Evolutionary conservation across 371 early-diverging fungal genomes (phyloP), one percentile per base, ranked within the genome.

Genomic region (Mortierella sp.): DNA sequence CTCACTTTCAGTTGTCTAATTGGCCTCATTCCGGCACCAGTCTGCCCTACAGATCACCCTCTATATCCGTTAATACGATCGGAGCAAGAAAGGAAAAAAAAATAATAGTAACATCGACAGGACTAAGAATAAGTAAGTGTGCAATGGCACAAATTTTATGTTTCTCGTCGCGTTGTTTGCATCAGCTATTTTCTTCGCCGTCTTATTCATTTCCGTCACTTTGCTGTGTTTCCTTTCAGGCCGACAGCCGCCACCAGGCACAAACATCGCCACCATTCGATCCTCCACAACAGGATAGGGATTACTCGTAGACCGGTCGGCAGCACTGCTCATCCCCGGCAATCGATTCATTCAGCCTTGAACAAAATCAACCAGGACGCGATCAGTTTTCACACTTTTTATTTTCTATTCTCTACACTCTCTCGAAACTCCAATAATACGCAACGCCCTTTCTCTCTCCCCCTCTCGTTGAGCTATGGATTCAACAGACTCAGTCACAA

Each of bases 391-490:
- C 26, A 13, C 26, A 22, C 16, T 47, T 22, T 29, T 67, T 34
- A 19, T 19, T 64, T 39, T 64, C 39, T 19, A 14, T 64, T 4
- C 39, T 24, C 37, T 40, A 14, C 55, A 55, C 24, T 24, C 55
- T 55, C 24, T 55, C 26, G 16, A 58, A 58, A 58, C 61, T 19
- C 61, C 61, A 34, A 58, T 58, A 58, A 58, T 58, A 58, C 61
- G 34, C 61, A 58, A 34, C 34, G 37, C 34, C 61, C 22, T 58
- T 2, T n/a, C 22, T 16, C 8, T 19, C 3, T 13, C 34, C 37
- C n/a, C n/a, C n/a, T n/a, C n/a, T n/a, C n/a, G 14, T 53, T 29
- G 68, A 53, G 52, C 64, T 24, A 75, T 75, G 75, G 70, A 75
- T 22, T 69, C 77, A 22, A n/a, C 67, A 50, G 77, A 71, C 22